Evolutionary conservation across 139 green algal genomes (phyloP), one percentile per base, ranked within the genome.

Genomic region (Chlorella ohadii): DNA sequence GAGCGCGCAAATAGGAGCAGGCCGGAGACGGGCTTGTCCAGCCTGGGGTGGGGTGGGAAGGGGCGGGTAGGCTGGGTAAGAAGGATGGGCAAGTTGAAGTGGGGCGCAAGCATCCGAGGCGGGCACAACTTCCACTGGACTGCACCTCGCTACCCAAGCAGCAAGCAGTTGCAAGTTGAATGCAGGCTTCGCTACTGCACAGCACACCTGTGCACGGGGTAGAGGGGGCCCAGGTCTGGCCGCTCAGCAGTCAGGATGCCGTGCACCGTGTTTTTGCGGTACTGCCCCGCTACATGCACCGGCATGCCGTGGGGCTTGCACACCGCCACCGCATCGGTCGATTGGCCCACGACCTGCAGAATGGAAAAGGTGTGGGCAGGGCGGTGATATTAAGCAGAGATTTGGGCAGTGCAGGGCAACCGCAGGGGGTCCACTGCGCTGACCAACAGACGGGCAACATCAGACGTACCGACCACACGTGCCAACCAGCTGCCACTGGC

Each of bases 191-290:
- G n/a, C n/a, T n/a, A n/a, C 59, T 33, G 22, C 31, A 4, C 28
- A 28, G 25, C 59, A 13, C 70, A 51, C 36, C 89, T 78, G 85
- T 92, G 90, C n/a, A 95, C 89, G 19, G 94, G 94, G 66, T 87
- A 88, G 23, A 98, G 91, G 0, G 75, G 67, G 4, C 93, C 91
- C 41, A 97, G 89, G 38, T 97, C 90, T 1, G 91, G 86, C 3
- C 72, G 41, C 66, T 85, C 74, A 36, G 90, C 93, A 65, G 90
- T 41, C 63, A 99, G 90, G 23, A 98, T 71, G 6, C 89, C 92
- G 70, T 95, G 77, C 47, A 99, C 93, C 0, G 94, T 98, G 89
- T 99, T 99, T 84, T 98, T 98, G 59, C 96, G 89, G 88, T 98
- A 98, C 91, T 98, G 96, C 31, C 96, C 96, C 11, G 92, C 89